Conservation (phyloP, 768 basidiomycete genomes). For the Leucocoprinus sp. region DNA sequence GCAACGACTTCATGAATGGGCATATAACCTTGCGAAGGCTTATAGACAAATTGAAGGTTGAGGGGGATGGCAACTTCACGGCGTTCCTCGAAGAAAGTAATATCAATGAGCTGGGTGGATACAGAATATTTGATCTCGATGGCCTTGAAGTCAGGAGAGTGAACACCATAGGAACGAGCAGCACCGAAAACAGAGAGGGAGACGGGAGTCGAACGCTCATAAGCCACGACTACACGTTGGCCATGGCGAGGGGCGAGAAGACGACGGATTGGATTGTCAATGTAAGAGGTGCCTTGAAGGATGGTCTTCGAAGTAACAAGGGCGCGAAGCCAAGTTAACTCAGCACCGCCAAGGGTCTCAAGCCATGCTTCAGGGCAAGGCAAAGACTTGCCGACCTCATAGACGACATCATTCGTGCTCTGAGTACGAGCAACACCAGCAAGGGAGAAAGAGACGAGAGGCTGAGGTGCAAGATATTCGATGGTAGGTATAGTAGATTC, state of each 20-base stretch:
- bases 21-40: slow-evolving; percentile 79
- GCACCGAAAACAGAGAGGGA: slow-evolving; percentile 68
- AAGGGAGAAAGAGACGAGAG: slow-evolving; percentile 26
- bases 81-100: slow-evolving; percentile 82
- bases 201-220: slow-evolving; percentile 35
- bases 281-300: slow-evolving; percentile 78
- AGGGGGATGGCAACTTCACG: slow-evolving; percentile 71
- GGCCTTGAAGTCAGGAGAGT: slow-evolving; percentile 74
- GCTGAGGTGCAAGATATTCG: slow-evolving; percentile 67
- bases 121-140: slow-evolving; percentile 60
- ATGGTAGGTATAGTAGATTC: slow-evolving; percentile 63
- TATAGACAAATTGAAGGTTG: slow-evolving; percentile 73
- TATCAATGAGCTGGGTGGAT: slow-evolving; percentile 47
- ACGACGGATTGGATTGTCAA: slow-evolving; percentile 85
- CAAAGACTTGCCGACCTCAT: slow-evolving; percentile 39
- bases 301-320: slow-evolving; percentile 74
- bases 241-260: slow-evolving; percentile 74
- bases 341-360: slow-evolving; percentile 72
- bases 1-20: slow-evolving; percentile 88
- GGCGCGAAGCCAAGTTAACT: slow-evolving; percentile 81
- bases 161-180: slow-evolving; percentile 71
- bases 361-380: slow-evolving; percentile 74
- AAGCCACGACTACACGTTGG: slow-evolving; percentile 67
- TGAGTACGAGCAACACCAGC: slow-evolving; percentile 37
- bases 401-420: slow-evolving; percentile 35